These are phyloP conservation scores for Angophora floribunda DNA, from an alignment of 345 rosid genomes.

Conservation along the genomic window DNA sequence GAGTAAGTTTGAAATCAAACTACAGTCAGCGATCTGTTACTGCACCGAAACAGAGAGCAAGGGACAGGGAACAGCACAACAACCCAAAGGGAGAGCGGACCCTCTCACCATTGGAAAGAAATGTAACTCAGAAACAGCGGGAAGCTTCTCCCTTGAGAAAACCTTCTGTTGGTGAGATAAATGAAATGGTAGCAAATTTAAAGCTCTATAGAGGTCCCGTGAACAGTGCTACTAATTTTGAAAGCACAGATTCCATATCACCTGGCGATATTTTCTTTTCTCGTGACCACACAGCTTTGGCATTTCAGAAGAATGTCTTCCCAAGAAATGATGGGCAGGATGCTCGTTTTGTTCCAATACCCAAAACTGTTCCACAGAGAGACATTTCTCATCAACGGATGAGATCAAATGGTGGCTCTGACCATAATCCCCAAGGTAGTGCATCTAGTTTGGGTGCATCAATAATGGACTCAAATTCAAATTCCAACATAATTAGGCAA, in stretches of 20 bases:
- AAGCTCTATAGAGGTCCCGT: slow-evolving; percentile 17
- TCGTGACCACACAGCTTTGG: slow-evolving; percentile 8
- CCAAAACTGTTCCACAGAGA: not conserved
- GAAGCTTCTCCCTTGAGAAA: slow-evolving; percentile 15
- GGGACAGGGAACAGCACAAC: slow-evolving; percentile 15
- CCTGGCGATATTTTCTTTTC: slow-evolving; percentile 60
- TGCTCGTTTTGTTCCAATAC: not conserved
- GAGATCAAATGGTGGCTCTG: slow-evolving; percentile 1
- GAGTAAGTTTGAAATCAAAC: slow-evolving; percentile 11
- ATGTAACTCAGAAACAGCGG: slow-evolving; percentile 8
- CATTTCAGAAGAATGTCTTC: slow-evolving; percentile 6
- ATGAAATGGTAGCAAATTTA: slow-evolving; percentile 42
- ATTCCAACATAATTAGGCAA: slow-evolving; percentile 12
- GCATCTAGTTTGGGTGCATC: slow-evolving; percentile 6
- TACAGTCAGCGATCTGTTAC: slow-evolving; percentile 16
- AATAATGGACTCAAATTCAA: slow-evolving; percentile 3
- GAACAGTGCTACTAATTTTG: slow-evolving; percentile 1
- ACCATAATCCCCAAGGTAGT: slow-evolving; percentile 5
- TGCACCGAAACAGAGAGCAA: slow-evolving; percentile 23
- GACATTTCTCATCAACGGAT: slow-evolving; percentile 8
- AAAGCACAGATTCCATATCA: slow-evolving; percentile 42
- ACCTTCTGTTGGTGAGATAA: slow-evolving; percentile 34
- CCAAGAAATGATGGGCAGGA: slow-evolving; percentile 5
- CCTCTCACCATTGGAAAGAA: slow-evolving; percentile 19
- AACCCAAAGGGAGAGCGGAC: slow-evolving; percentile 7